phyloP scores from a whole-genome alignment of 345 rosid genomes.

The Populus pruinosa region DNA sequence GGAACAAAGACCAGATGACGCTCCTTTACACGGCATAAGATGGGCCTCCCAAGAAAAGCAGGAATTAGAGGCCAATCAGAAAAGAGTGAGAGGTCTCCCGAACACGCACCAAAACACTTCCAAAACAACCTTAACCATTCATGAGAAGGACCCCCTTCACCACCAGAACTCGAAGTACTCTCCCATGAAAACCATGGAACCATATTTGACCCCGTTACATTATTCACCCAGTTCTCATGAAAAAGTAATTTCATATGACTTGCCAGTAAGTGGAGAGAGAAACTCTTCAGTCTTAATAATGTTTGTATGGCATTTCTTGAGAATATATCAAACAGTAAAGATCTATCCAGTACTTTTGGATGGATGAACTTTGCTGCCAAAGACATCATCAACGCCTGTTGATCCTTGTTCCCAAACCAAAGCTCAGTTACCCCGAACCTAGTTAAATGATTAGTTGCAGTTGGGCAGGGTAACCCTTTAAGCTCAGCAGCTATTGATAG shows the following conservation, averaged over 20 bases:
- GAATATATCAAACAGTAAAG: slow-evolving; percentile 57
- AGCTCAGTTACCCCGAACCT: slow-evolving; percentile 68
- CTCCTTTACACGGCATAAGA: slow-evolving; percentile 80
- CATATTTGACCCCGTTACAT: slow-evolving; percentile 53
- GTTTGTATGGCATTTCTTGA: slow-evolving; percentile 48
- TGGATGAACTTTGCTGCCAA: slow-evolving; percentile 74
- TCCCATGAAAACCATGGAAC: slow-evolving; percentile 96
- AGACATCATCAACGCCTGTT: slow-evolving; percentile 70
- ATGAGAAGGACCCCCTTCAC: slow-evolving; percentile 77
- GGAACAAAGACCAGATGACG: slow-evolving; percentile 70
- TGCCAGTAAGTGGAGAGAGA: slow-evolving; percentile 69
- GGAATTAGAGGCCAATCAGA: slow-evolving; percentile 94
- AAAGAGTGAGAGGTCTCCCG: slow-evolving; percentile 63
- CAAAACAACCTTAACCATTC: slow-evolving; percentile 87
- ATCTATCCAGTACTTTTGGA: slow-evolving; percentile 69
- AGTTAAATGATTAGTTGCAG: slow-evolving; percentile 64
- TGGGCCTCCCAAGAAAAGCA: slow-evolving; percentile 86
- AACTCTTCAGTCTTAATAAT: slow-evolving; percentile 55
- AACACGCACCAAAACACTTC: slow-evolving; percentile 65
- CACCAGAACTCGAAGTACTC: slow-evolving; percentile 49
- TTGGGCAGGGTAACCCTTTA: slow-evolving; percentile 81
- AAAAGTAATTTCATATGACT: slow-evolving; percentile 69
- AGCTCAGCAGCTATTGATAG: slow-evolving; percentile 54
- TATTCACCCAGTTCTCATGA: slow-evolving; percentile 74
- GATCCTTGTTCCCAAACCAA: slow-evolving; percentile 85